Percentiles rank a stretch among this genome's conserved stretches.
phyloP scores from a whole-genome alignment of 2,329 filamentous ascomycete species.

The Diaporthe amygdali region DNA sequence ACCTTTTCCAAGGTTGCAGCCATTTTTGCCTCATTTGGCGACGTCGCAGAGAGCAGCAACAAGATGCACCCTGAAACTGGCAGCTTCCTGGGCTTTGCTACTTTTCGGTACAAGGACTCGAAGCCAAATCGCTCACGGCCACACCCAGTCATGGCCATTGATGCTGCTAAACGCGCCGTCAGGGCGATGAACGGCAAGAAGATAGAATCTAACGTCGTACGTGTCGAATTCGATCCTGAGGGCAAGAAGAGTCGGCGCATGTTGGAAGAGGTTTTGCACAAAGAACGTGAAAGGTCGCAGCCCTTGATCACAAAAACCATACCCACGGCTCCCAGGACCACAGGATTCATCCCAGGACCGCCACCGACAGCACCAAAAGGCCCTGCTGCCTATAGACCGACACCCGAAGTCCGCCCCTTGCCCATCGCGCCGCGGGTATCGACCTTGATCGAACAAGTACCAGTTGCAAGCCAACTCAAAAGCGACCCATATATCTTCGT shows the following conservation, averaged over 20 bases:
- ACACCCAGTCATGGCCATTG: constrained; percentile 69
- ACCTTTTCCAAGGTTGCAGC: constrained; percentile 78
- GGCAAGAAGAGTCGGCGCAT: constrained; percentile 81
- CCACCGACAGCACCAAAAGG: constrained; percentile 89
- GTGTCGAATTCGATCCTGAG: constrained; percentile 88
- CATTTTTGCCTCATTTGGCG: constrained; percentile 81
- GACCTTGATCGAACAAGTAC: constrained; percentile 26
- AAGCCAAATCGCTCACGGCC: constrained; percentile 58
- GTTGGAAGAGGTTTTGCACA: constrained; percentile 75
- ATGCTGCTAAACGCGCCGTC: constrained; percentile 82
- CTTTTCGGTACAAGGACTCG: constrained; percentile 84
- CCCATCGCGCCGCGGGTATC: constrained; percentile 21
- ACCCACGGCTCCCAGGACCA: constrained; percentile 42
- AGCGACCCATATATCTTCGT: constrained; percentile 91
- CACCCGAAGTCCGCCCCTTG: constrained; percentile 32
- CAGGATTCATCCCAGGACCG: constrained; percentile 59
- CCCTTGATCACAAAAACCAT: constrained; percentile 33
- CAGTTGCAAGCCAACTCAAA: constrained; percentile 70
- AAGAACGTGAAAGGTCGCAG: constrained; percentile 66
- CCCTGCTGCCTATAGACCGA: constrained; percentile 64
- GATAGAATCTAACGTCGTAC: constrained; percentile 78
- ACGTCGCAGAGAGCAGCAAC: constrained; percentile 89
- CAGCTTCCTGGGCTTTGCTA: constrained; percentile 91
- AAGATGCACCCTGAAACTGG: constrained; percentile 95
- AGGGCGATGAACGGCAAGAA: constrained; percentile 78